Base-by-base conservation (phyloP, 805 yeast genomes). In the Metschnikowia koreensis region DNA sequence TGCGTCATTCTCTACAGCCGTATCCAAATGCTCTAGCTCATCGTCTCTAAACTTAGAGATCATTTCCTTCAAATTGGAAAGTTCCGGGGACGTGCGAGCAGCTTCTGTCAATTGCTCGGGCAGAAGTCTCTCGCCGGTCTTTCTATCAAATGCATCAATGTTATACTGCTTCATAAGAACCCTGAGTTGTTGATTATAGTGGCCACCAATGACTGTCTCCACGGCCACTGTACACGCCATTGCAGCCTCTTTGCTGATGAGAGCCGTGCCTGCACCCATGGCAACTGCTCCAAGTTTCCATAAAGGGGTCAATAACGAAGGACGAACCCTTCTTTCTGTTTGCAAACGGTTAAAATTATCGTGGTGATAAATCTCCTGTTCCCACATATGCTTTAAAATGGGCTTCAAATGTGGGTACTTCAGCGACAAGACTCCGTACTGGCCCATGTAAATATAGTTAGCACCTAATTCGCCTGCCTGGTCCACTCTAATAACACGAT, bases 161-260 rank as follows among this genome's bases (percentile, higher is more conserved):
- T 81, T 78, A 63, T 79, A 89, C 54, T 86, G 87, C 57, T 83
- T 85, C 68, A 81, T 79, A 50, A 94, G 74, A 39, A 84, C 82
- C 48, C 99, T 76, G 58, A 94, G 74, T 67, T 94, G 99, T 55
- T 84, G 85, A 66, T 94, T 94, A 70, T 94, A 94, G 66, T 94
- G 99, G 1, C 89, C 88, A 1, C 99, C 99, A 66, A 94, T 94
- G 6, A 94, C 98, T 0, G 99, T 94, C 69, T 94, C 99, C 1
- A 94, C 98, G 0, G 98, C 98, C 54, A 92, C 98, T 0, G 99
- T 94, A 67, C 99, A 94, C 1, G 99, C 98, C 99, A 94, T 94
- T 2, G 99, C 98, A 2, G 97, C 97, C 66, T 93, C 97, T 63
- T 90, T 89, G 15, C 97, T 86, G 56, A 91, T 69, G 48, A 87